Conservation (phyloP, 371 early-diverging fungal species). For the Apophysomyces trapeziformis region DNA sequence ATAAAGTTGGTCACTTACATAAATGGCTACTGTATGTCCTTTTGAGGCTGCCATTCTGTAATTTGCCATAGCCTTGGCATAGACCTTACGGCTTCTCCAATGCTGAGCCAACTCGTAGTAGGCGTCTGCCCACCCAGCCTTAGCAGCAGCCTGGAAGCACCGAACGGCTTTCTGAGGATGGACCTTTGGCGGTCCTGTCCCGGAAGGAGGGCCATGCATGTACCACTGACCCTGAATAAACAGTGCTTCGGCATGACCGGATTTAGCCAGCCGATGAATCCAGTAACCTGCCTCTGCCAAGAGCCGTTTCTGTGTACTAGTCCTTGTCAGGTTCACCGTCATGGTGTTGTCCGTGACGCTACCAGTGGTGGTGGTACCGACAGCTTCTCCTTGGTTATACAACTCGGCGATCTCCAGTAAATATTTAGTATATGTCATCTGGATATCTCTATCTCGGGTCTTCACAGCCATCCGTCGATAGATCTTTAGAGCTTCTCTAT, state of each 20-base stretch:
- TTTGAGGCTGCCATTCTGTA: constrained; percentile 78
- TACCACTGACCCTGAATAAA: constrained; percentile 76
- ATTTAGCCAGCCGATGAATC: constrained; percentile 70
- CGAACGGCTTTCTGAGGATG: constrained; percentile 24
- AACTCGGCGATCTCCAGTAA: constrained; percentile 55
- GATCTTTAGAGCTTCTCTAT: constrained; percentile 41
- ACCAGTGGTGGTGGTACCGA: not conserved
- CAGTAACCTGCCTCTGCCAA: constrained; percentile 72
- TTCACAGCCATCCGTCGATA: constrained; percentile 79
- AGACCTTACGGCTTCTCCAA: constrained; percentile 63
- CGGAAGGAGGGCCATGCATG: constrained; percentile 21
- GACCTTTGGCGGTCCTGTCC: not conserved
- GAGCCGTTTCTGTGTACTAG: constrained; percentile 28
- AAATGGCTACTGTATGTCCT: constrained; percentile 37
- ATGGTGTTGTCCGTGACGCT: too few relatives aligned
- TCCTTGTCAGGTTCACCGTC: too few relatives aligned
- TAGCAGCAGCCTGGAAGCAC: constrained; percentile 29
- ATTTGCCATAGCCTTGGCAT: constrained; percentile 68
- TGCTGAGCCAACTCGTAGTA: constrained; percentile 26
- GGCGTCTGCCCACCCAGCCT: constrained; percentile 19
- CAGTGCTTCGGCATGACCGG: constrained; percentile 71
- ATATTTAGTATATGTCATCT: constrained; percentile 76
- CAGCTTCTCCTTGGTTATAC: constrained; percentile 19
- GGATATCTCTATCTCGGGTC: constrained; percentile 67
- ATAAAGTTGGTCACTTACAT: constrained; percentile 17